Evolutionary conservation across 345 rosid species (phyloP), one percentile per base, ranked within the genome.

Genomic region (Combretum micranthum): DNA sequence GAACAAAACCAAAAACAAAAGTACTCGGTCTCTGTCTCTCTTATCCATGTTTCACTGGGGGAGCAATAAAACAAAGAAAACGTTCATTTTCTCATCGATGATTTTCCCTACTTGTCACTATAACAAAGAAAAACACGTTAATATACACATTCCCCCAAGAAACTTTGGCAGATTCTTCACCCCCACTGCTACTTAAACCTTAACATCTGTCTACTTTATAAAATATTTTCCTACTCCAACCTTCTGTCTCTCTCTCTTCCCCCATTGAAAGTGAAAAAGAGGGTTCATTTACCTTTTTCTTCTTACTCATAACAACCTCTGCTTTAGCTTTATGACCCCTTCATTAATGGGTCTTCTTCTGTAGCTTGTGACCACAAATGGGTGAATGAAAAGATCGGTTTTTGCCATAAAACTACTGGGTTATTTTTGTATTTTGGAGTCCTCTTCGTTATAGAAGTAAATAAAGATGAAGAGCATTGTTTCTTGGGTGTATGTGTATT

Each of bases 391-490:
- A 39, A 37, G n/a, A 2, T 12, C 16, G 22, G 1, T 19, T 54
- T 12, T 20, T 32, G 56, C 13, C 42, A 32, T 32, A 42, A 32
- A 17, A 44, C 0, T 4, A 19, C 25, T 53, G 57, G 44, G 57
- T n/a, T 32, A n/a, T n/a, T 32, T 21, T 53, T 12, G 12, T 53
- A 15, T 37, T 21, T 32, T 53, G 20, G 32, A 25, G 0, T 42
- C 12, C 20, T 37, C 15, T 16, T 44, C 57, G 4, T 0, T 50
- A 18, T 18, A 22, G 7, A 44, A 20, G 15, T 37, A 17, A 2
- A n/a, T n/a, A n/a, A 10, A 17, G 59, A 71, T 83, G 87, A 75
- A 56, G 58, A 73, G 72, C 16, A 32, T 32, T 32, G 17, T 67
- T 49, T 59, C 18, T 47, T 57, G 52, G 45, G 68, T 59, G 64